Evolutionary conservation across 352 stramenopile species (phyloP), one percentile per base, ranked within the genome.

Genomic region (Saprolegnia diclina): DNA sequence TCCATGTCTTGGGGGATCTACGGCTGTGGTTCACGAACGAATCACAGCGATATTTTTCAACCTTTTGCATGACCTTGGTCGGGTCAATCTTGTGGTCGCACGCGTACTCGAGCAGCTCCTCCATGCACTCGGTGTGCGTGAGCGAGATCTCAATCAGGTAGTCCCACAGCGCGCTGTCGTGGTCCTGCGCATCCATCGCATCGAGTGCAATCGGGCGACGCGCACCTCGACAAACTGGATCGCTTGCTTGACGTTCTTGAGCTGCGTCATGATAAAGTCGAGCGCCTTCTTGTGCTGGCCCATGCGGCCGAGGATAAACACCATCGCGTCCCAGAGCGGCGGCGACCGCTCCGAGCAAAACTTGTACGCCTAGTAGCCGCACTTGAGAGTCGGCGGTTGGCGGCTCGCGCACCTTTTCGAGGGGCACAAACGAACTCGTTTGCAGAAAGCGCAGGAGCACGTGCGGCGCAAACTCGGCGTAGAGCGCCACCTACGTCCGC

Each of bases 251-350:
- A 94, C 88, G 56, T 94, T 83, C 10, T 76, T 75, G 59, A 85
- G 83, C 67, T 94, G 86, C 5, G 83, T 94, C 62, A 92, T 73
- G 57, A 94, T 91, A 16, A 94, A 67, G 64, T 94, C 86, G 4
- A 94, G 76, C 11, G 86, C 86, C 44, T 87, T 85, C 79, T 92
- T 92, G 74, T 94, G 82, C 52, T 94, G 83, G 7, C 86, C 86
- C 86, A 94, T 92, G 53, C 86, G 86, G 22, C 86, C 84, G 29
- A 94, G 66, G 57, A 92, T 89, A 72, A 91, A 94, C 66, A 94
- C 92, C 86, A 94, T 94, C 14, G 86, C 82, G 56, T 91, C 83
- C 83, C 83, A 94, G 0, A 92, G 71, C 22, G 86, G 86, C 45
- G 86, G 85, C 37, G 46, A 77, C 13, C 82, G 86, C 21, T 90